These are phyloP conservation scores for Solanum chilense DNA, from an alignment of 257 asterid species.

Conservation along the genomic window DNA sequence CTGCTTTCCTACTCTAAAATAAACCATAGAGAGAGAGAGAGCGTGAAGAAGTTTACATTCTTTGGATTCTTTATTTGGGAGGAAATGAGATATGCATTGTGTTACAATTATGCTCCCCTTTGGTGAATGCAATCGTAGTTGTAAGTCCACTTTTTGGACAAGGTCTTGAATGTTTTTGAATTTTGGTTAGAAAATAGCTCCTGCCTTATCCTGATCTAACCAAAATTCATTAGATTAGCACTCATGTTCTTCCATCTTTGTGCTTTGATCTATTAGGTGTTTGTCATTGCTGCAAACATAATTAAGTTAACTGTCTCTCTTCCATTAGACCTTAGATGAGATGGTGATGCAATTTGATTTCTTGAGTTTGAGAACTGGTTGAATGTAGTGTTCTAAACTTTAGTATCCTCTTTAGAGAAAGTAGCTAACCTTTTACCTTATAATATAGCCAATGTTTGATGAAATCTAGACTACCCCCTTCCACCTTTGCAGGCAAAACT, in stretches of 20 bases:
- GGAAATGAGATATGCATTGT: neutral
- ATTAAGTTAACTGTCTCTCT: neutral
- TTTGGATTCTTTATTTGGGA: neutral
- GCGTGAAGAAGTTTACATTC: neutral
- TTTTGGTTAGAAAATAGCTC: neutral
- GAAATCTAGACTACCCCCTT: neutral
- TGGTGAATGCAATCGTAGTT: neutral
- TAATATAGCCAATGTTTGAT: neutral
- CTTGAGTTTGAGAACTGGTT: neutral
- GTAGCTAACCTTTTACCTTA: neutral
- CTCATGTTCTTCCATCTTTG: neutral
- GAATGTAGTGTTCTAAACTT: neutral
- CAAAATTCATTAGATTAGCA: neutral
- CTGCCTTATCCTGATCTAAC: neutral
- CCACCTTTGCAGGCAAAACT: neutral
- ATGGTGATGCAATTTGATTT: neutral
- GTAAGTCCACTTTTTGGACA: neutral
- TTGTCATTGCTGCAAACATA: neutral
- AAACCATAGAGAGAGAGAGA: neutral
- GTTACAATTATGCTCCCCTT: neutral
- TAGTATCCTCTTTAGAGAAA: neutral
- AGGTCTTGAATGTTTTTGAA: neutral
- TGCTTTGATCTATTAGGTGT: neutral
- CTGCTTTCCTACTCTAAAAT: neutral
- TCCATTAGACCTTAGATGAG: neutral